A percentile compares a stretch with the other conserved stretches of the same genome.
These are phyloP conservation scores for Candida michaelii DNA, from an alignment of 805 yeast genomes.

Conservation along the genomic window DNA sequence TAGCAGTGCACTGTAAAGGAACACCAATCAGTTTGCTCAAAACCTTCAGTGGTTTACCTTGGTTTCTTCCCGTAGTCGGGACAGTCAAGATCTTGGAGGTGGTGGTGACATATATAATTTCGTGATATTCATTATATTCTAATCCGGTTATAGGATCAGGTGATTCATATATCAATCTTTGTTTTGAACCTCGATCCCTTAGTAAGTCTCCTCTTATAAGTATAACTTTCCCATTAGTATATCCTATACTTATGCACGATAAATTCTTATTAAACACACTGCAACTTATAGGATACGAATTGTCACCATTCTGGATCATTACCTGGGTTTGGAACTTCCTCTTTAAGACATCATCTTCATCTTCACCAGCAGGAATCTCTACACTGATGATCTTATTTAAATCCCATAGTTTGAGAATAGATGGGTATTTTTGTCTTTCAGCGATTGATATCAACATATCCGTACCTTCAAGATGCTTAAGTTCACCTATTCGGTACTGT, in stretches of 20 bases:
- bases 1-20: slow-evolving; percentile 48
- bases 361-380: slow-evolving; percentile 16
- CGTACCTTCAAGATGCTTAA: slow-evolving; percentile 48
- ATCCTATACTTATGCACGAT: slow-evolving; percentile 72
- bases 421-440: slow-evolving; percentile 70
- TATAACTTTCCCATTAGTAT: slow-evolving; percentile 79
- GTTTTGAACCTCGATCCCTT: slow-evolving; percentile 88
- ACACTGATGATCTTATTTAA: slow-evolving; percentile 46
- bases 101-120: slow-evolving; percentile 66
- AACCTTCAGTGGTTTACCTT: slow-evolving; percentile 55
- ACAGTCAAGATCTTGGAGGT: slow-evolving; percentile 70
- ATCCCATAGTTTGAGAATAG: slow-evolving; percentile 72
- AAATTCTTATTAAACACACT: slow-evolving; percentile 54
- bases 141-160: slow-evolving; percentile 82
- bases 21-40: slow-evolving; percentile 50
- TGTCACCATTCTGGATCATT: slow-evolving; percentile 65
- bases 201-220: slow-evolving; percentile 83
- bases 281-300: slow-evolving; percentile 76
- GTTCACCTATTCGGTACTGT: slow-evolving; percentile 62
- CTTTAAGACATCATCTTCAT: slow-evolving; percentile 21
- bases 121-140: slow-evolving; percentile 53
- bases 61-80: slow-evolving; percentile 75
- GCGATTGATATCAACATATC: slow-evolving; percentile 68
- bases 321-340: slow-evolving; percentile 60
- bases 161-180: slow-evolving; percentile 71